These are phyloP conservation scores for Psilocybe cubensis DNA, from an alignment of 768 basidiomycete species.

Conservation along the genomic window DNA sequence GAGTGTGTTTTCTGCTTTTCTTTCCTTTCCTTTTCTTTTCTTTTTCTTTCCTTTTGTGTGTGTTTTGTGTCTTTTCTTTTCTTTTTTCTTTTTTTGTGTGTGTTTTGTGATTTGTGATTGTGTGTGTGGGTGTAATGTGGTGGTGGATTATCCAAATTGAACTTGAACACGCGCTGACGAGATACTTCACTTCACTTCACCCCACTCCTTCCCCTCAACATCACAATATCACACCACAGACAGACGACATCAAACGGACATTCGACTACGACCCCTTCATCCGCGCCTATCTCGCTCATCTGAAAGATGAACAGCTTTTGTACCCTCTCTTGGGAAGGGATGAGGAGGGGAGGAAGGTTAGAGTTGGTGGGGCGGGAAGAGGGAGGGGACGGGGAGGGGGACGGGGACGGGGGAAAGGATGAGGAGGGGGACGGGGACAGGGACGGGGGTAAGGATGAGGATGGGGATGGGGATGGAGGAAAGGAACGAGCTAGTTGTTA, in stretches of 20 bases:
- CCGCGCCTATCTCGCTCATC: conserved; percentile 32
- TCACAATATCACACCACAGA: conserved; percentile 23
- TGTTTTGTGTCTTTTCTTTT: background rate
- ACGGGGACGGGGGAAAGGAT: no score
- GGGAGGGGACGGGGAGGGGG: conserved; percentile 11
- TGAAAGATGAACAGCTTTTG: conserved; percentile 52
- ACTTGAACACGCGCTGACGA: no score
- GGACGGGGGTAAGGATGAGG: no score
- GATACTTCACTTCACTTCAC: no score
- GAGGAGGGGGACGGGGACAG: no score
- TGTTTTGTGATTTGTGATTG: no score
- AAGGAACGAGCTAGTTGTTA: no score
- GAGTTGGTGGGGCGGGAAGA: conserved; percentile 7
- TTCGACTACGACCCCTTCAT: conserved; percentile 70
- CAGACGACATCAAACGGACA: conserved; percentile 59
- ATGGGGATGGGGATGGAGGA: no score
- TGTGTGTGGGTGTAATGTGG: no score
- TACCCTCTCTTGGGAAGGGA: conserved; percentile 44
- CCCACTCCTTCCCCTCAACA: no score
- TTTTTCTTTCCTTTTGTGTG: background rate
- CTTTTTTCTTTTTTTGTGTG: background rate
- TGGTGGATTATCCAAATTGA: no score
- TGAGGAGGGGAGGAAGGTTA: conserved; percentile 32
- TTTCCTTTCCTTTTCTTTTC: background rate
- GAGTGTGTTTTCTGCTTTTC: conserved; percentile 27